These are phyloP conservation scores for Termitomyces bulborhizus DNA, from an alignment of 768 basidiomycete genomes.

Conservation along the genomic window DNA sequence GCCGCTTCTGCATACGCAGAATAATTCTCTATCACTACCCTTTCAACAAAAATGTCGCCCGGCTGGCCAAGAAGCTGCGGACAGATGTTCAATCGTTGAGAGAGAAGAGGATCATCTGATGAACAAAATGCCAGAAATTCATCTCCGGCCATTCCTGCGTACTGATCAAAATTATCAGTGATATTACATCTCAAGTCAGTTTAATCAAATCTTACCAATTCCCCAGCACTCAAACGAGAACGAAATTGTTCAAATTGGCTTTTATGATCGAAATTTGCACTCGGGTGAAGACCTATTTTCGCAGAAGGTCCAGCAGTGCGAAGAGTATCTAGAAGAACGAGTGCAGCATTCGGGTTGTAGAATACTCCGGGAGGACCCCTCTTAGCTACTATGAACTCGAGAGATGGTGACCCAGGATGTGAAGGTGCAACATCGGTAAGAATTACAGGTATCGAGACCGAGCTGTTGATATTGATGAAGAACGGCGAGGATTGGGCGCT, in stretches of 20 bases:
- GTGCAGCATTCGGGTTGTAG: conserved; percentile 41
- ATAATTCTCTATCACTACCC: conserved; percentile 53
- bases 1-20: conserved; percentile 54
- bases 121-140: conserved; percentile 57
- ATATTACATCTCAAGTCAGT: neutral
- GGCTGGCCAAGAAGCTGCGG: conserved; percentile 35
- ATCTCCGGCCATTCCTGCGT: conserved; percentile 45
- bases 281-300: conserved; percentile 31
- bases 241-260: conserved; percentile 43
- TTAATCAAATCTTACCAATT: conserved; percentile 36
- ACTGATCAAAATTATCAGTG: conserved; percentile 29
- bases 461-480: conserved; percentile 42
- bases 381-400: conserved; percentile 31
- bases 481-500: conserved; percentile 30
- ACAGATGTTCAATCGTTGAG: conserved; percentile 46
- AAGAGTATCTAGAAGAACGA: conserved; percentile 46
- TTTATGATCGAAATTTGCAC: conserved; percentile 36
- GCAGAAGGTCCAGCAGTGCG: conserved; percentile 46
- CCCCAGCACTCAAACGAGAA: conserved; percentile 42
- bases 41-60: conserved; percentile 43
- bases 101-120: conserved; percentile 38
- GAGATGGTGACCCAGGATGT: conserved; percentile 24
- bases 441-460: conserved; percentile 43
- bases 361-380: conserved; percentile 55
- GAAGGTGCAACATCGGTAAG: conserved; percentile 33